Evolutionary conservation across 345 rosid genomes (phyloP), one percentile per base, ranked within the genome.

Genomic region (Pugionium dolabratum): DNA sequence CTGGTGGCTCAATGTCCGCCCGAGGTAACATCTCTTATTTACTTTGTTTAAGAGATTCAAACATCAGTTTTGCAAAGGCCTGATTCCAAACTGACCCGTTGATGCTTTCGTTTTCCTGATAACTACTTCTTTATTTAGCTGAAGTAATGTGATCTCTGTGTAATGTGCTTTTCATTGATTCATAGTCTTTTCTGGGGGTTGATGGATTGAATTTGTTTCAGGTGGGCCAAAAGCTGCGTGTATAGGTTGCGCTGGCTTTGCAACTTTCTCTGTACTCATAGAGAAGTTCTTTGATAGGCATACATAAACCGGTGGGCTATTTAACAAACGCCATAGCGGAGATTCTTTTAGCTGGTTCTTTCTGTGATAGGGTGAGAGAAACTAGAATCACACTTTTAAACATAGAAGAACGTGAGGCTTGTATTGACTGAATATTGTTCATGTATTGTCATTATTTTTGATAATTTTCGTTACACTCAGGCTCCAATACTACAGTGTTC

Each of bases 171-270:
- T 26, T 18, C 18, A 18, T 18, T 18, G 18, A 18, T 18, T 18
- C 18, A 18, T 18, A 18, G 18, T 18, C 0, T 18, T 28, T 10
- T 54, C 25, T 30, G 2, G 7, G 64, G 42, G 6, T 26, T 64
- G 43, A 65, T 57, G 46, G 35, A 64, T 33, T 49, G 29, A 18
- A 46, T 40, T 67, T 34, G 39, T 63, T 48, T 42, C 50, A 87
- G 98, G 87, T 55, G 97, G 98, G 59, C 96, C 96, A 32, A 84
- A 84, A 79, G 97, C 98, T 11, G 87, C 95, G 31, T 90, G 98
- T 57, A 76, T 49, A 56, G 96, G 98, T 50, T 93, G 98, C 60
- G 98, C 96, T 30, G 97, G 95, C 18, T 90, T 93, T 67, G 97
- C 97, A 29, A 80, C 97, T 60, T 93, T 93, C 83, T 93, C 98